A percentile compares a stretch with the other conserved stretches of the same genome.
Conservation (phyloP, 2,329 filamentous ascomycete genomes). For the Pyrenochaeta sp. region DNA sequence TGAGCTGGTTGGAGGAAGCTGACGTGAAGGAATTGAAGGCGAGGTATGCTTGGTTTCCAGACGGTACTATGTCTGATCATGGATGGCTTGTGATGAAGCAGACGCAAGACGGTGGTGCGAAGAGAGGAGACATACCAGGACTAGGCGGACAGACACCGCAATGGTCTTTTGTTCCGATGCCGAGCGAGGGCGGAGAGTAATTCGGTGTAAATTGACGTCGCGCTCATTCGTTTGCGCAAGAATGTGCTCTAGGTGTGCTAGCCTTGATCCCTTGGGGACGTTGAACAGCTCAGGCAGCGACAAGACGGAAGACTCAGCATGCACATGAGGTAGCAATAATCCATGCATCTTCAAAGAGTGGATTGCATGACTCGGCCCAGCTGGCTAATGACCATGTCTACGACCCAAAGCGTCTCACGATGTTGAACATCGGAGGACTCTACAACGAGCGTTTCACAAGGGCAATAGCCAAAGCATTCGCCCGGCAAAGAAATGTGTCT, state of each 20-base stretch:
- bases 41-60: slow-evolving; percentile 1
- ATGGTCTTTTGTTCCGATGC: too few species aligned
- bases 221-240: too few species aligned
- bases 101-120: neutral
- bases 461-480: neutral
- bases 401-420: neutral
- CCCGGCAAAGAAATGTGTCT: neutral
- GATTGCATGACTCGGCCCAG: too few species aligned
- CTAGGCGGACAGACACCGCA: too few species aligned
- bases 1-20: neutral
- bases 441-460: neutral
- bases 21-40: neutral
- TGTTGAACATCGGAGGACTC: neutral
- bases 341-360: too few species aligned
- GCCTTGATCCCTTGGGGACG: too few species aligned
- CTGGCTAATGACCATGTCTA: neutral
- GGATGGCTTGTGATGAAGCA: neutral
- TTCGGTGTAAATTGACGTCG: neutral
- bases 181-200: too few species aligned
- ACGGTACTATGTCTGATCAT: neutral
- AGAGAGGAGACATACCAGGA: neutral
- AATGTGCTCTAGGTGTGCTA: too few species aligned
- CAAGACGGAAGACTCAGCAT: too few species aligned
- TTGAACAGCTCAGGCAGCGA: too few species aligned
- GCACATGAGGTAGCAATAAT: too few species aligned